phyloP scores from a whole-genome alignment of 2,329 filamentous ascomycete species.

The Botrytis elliptica region DNA sequence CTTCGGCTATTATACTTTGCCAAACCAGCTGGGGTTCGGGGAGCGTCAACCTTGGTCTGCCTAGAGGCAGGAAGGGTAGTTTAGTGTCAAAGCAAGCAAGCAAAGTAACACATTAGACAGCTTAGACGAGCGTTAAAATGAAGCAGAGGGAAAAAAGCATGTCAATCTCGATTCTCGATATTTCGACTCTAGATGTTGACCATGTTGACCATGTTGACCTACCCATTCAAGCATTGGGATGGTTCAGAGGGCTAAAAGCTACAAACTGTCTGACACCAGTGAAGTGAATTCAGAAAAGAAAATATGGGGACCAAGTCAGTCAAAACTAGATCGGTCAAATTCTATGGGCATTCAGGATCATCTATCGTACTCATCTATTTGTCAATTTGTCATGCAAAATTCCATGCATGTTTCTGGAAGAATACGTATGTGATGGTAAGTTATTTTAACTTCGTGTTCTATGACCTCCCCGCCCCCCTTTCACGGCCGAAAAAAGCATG shows the following conservation, averaged over 20 bases:
- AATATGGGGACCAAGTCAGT: background rate
- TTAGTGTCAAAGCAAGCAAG: constrained; percentile 19
- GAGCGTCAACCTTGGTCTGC: constrained; percentile 15
- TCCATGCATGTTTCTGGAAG: constrained; percentile 22
- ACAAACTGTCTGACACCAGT: background rate
- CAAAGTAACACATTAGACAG: constrained; percentile 1
- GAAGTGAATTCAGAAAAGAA: background rate
- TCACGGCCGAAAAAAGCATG: constrained; percentile 13
- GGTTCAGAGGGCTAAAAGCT: background rate
- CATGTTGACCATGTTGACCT: background rate
- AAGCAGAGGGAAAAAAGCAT: background rate
- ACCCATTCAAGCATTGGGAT: background rate
- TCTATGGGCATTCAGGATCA: background rate
- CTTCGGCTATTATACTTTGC: constrained; percentile 11
- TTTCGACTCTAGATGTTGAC: background rate
- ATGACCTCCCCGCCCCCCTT: constrained; percentile 4
- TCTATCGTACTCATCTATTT: constrained; percentile 4
- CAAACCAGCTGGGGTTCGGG: constrained; percentile 12
- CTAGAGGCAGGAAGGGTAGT: background rate
- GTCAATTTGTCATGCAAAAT: constrained; percentile 14
- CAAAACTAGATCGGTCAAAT: background rate
- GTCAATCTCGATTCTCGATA: background rate
- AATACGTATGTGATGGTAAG: constrained; percentile 7
- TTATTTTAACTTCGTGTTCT: constrained; percentile 22
- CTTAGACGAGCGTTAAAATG: constrained; percentile 12